phyloP scores from a whole-genome alignment of 2,329 filamentous ascomycete species.

The Ceratocystiopsis brevicomis region DNA sequence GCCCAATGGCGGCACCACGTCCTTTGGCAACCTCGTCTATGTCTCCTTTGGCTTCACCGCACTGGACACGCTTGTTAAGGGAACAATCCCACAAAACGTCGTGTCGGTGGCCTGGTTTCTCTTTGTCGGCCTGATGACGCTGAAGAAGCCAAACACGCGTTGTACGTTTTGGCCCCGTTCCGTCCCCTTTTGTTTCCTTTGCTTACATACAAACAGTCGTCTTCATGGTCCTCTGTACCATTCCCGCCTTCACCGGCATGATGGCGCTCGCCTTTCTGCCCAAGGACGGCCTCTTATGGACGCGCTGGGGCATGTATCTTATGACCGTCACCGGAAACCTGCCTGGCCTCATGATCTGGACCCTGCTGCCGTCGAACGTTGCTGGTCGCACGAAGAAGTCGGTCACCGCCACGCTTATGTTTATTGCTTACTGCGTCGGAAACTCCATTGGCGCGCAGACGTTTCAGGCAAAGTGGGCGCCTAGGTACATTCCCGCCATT shows the following conservation, averaged over 20 bases:
- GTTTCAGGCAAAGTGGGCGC: slow-evolving; percentile 5
- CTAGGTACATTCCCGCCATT: slow-evolving; percentile 6
- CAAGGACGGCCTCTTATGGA: slow-evolving; percentile 12
- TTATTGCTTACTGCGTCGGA: slow-evolving; percentile 6
- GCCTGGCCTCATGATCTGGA: slow-evolving; percentile 5
- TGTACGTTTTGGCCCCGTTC: slow-evolving; percentile 9
- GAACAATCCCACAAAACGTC: slow-evolving; percentile 14
- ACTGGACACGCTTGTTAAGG: slow-evolving; percentile 16
- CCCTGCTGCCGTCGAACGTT: slow-evolving; percentile 5
- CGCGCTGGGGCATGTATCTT: slow-evolving; percentile 17
- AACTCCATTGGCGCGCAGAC: slow-evolving; percentile 7
- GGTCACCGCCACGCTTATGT: slow-evolving; percentile 6
- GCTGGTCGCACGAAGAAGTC: slow-evolving; percentile 8
- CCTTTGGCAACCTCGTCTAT: slow-evolving; percentile 17
- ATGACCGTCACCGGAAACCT: slow-evolving; percentile 9
- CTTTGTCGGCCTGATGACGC: slow-evolving; percentile 16
- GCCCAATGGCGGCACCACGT: slow-evolving; percentile 15
- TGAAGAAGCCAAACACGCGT: slow-evolving; percentile 10
- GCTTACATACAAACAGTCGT: slow-evolving; percentile 4
- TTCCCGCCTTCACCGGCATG: slow-evolving; percentile 16
- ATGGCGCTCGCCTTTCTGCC: slow-evolving; percentile 15
- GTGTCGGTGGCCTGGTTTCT: slow-evolving; percentile 19
- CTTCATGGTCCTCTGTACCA: slow-evolving; percentile 14
- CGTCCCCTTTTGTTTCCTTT: too few species aligned
- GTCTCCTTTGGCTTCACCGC: slow-evolving; percentile 18